Conservation (phyloP, 202 grass and related monocot genomes). For the Zoysia matrella region DNA sequence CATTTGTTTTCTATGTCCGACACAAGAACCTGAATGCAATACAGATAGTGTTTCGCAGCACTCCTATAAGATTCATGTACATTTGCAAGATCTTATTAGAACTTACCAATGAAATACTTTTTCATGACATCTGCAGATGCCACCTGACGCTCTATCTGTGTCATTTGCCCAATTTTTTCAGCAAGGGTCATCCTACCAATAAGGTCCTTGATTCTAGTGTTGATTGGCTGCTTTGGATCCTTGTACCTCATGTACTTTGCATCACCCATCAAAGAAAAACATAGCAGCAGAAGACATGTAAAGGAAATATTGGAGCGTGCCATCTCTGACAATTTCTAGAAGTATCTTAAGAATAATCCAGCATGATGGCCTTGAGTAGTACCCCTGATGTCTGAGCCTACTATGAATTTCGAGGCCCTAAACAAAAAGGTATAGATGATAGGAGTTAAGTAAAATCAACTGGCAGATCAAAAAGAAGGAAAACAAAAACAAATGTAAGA, state of each 20-base stretch:
- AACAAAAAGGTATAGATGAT: conserved; percentile 1
- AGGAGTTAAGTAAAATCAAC: conserved; percentile 18
- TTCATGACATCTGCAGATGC: conserved; percentile 89
- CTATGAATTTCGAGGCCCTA: conserved; percentile 9
- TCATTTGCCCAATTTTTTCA: conserved; percentile 97
- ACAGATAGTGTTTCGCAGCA: background rate
- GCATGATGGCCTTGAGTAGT: background rate
- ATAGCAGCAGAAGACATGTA: conserved; percentile 63
- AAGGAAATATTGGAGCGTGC: conserved; percentile 4
- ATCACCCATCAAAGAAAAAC: conserved; percentile 50
- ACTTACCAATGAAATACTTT: conserved; percentile 89
- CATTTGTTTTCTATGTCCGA: background rate
- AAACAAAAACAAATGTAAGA: background rate
- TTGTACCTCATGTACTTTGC: conserved; percentile 86
- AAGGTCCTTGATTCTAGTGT: conserved; percentile 83
- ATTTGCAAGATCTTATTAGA: background rate
- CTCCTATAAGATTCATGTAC: background rate
- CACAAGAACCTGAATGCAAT: background rate
- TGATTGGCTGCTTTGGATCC: conserved; percentile 76
- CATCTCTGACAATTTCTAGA: conserved; percentile 44
- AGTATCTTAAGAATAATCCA: conserved; percentile 1
- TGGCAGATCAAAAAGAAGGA: conserved; percentile 1
- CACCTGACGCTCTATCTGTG: conserved; percentile 83
- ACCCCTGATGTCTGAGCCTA: background rate
- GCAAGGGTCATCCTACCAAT: conserved; percentile 89